phyloP scores from a whole-genome alignment of 2,329 filamentous ascomycete species.

The Karstenula rhodostoma region DNA sequence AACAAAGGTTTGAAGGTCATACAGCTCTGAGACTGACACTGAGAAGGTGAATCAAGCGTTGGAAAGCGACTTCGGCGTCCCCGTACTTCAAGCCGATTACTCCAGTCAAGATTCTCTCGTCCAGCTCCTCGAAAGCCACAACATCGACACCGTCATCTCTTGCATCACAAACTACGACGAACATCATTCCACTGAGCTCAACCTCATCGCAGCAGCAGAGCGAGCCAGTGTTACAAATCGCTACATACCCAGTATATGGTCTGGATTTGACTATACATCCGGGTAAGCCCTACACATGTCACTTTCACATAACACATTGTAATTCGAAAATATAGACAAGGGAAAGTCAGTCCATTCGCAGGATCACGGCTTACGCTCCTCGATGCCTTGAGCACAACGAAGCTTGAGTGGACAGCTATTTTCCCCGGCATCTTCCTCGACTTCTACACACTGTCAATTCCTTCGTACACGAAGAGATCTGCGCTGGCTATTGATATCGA shows the following conservation, averaged over 20 bases:
- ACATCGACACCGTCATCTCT: conserved; percentile 57
- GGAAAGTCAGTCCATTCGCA: conserved; percentile 10
- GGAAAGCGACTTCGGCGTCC: conserved; percentile 18
- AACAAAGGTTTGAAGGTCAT: not conserved
- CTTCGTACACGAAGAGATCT: conserved; percentile 16
- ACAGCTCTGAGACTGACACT: not conserved
- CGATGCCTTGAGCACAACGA: conserved; percentile 21
- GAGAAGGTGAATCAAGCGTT: conserved; percentile 18
- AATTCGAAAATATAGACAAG: not conserved
- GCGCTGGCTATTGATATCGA: conserved; percentile 20
- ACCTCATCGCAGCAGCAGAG: conserved; percentile 56
- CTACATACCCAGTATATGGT: conserved; percentile 56
- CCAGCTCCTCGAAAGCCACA: conserved; percentile 45
- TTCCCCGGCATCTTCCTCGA: conserved; percentile 37
- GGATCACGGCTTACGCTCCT: conserved; percentile 7
- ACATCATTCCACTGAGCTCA: conserved; percentile 47
- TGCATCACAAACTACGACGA: conserved; percentile 23
- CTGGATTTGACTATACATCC: conserved; percentile 20
- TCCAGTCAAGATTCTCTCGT: conserved; percentile 34
- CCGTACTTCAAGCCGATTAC: conserved; percentile 43
- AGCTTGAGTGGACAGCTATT: conserved; percentile 33
- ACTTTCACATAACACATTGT: not conserved
- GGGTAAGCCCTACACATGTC: conserved; percentile 9
- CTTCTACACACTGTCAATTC: conserved; percentile 30
- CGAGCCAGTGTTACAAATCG: conserved; percentile 49